Conservation (phyloP, 176 grass and related monocot genomes). For the Pontederia crassipes region DNA sequence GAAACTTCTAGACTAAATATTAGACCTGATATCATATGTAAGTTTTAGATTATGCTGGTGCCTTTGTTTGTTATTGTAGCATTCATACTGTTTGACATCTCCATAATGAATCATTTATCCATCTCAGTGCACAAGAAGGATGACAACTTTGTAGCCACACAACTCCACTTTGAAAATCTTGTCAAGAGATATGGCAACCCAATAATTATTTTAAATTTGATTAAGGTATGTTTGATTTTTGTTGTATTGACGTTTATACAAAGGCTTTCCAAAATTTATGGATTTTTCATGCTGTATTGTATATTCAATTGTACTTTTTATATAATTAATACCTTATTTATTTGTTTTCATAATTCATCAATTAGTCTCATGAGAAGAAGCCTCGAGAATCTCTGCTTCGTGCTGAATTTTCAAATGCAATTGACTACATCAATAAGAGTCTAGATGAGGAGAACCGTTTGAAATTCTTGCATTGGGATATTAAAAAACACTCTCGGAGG, state of each 20-base stretch:
- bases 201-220: slow-evolving; percentile 98
- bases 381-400: slow-evolving; percentile 91
- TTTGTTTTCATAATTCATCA: slow-evolving; percentile 10
- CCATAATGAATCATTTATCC: not conserved
- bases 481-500: slow-evolving; percentile 88
- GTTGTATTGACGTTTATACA: not conserved
- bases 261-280: slow-evolving; percentile 10
- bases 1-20: slow-evolving; percentile 96
- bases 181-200: slow-evolving; percentile 86
- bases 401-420: slow-evolving; percentile 84
- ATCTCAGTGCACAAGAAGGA: slow-evolving; percentile 68
- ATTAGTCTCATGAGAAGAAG: slow-evolving; percentile 91
- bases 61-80: slow-evolving; percentile 20
- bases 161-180: slow-evolving; percentile 96
- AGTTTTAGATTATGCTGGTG: slow-evolving; percentile 16
- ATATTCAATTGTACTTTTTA: slow-evolving; percentile 16
- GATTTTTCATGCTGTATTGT: slow-evolving; percentile 1
- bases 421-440: slow-evolving; percentile 75
- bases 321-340: slow-evolving; percentile 18
- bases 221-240: slow-evolving; percentile 43
- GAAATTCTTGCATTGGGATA: slow-evolving; percentile 96
- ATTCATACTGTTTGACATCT: slow-evolving; percentile 9
- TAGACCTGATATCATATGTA: slow-evolving; percentile 92
- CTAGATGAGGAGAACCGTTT: slow-evolving; percentile 52
- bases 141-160: slow-evolving; percentile 61